Base-by-base conservation (phyloP, 2,329 filamentous ascomycete species). In the Verticillium klebahnii region DNA sequence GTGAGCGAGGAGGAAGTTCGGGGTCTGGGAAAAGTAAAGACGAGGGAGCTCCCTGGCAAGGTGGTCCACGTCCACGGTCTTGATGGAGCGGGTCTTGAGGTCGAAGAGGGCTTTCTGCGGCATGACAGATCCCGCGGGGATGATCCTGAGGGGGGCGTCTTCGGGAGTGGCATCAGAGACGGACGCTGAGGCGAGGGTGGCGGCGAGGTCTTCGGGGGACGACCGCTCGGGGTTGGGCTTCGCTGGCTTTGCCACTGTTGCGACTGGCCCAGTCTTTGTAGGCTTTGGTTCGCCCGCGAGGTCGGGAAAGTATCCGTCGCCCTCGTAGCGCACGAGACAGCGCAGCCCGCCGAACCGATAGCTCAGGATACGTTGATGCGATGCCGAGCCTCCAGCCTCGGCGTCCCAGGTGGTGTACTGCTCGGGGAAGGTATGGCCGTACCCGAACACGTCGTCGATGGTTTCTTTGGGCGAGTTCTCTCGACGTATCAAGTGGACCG, bases 391-490 rank as follows among this genome's bases (percentile, higher is more conserved):
- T 56, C 77, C 78, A 0, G 86, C 81, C 1, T 78, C 78, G 0
- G 67, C 12, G 11, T 83, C 81, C 87, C 88, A 91, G 0, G 78
- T 84, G 0, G 89, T 91, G 67, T 90, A 87, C 1, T 78, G 78
- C 57, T 90, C 85, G 0, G 85, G 86, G 65, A 92, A 91, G 0
- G 84, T 80, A 66, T 91, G 87, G 0, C 88, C 88, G 66, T 80
- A 90, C 0, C 89, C 89, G 17, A 67, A 67, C 0, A 91, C 73
- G n/a, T 77, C 77, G 0, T 73, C 66, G 5, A 91, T 85, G 0
- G 78, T 69, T 65, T 89, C 85, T 0, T 71, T 81, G 0, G 87
- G 85, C 0, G 82, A 80, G 55, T 84, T 86, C 67, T 89, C 87
- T 25, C 83, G 79, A 1, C 88, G 83, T 14, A 88, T 71, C 57